A percentile compares a stretch with the other conserved stretches of the same genome.
These are phyloP conservation scores for Huntiella abstrusa DNA, from an alignment of 2,329 filamentous ascomycete genomes.

Conservation along the genomic window DNA sequence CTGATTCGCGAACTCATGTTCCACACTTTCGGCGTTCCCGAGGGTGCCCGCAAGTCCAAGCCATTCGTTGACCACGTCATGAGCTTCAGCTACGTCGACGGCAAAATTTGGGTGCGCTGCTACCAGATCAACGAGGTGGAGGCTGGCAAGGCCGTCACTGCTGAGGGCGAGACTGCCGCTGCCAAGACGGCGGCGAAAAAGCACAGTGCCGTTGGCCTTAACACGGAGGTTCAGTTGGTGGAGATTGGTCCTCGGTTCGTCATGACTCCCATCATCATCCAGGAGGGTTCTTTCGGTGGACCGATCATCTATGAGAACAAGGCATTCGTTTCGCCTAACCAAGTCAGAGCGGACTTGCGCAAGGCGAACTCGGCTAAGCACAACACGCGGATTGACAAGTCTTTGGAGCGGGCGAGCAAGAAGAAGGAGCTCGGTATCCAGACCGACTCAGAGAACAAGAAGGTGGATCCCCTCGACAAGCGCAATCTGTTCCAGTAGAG, in stretches of 20 bases:
- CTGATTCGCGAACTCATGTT: slow-evolving; percentile 79
- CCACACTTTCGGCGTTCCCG: slow-evolving; percentile 82
- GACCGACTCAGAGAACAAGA: slow-evolving; percentile 40
- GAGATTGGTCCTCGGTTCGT: slow-evolving; percentile 92
- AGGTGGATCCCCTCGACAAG: slow-evolving; percentile 55
- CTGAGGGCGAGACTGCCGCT: slow-evolving; percentile 22
- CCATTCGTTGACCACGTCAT: slow-evolving; percentile 94
- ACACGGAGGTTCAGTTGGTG: slow-evolving; percentile 64
- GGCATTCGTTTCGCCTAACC: slow-evolving; percentile 91
- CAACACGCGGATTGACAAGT: slow-evolving; percentile 55
- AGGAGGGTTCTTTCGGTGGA: slow-evolving; percentile 86
- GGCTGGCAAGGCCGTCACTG: slow-evolving; percentile 21
- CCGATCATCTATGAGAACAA: slow-evolving; percentile 97
- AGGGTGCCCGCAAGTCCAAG: slow-evolving; percentile 73
- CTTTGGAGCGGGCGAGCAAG: slow-evolving; percentile 53
- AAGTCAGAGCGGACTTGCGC: slow-evolving; percentile 67
- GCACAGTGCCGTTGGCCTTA: slow-evolving; percentile 23
- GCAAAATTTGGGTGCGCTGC: slow-evolving; percentile 88
- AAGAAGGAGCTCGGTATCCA: slow-evolving; percentile 59
- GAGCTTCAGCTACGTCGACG: slow-evolving; percentile 75
- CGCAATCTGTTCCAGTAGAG: slow-evolving; percentile 54
- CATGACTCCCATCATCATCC: slow-evolving; percentile 81
- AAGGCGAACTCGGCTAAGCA: slow-evolving; percentile 60
- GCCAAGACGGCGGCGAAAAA: slow-evolving; percentile 16
- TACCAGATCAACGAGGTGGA: slow-evolving; percentile 86